A percentile compares a stretch with the other conserved stretches of the same genome.
phyloP scores from a whole-genome alignment of 192 early-diverging fungal species.

The Ambispora gerdemannii region DNA sequence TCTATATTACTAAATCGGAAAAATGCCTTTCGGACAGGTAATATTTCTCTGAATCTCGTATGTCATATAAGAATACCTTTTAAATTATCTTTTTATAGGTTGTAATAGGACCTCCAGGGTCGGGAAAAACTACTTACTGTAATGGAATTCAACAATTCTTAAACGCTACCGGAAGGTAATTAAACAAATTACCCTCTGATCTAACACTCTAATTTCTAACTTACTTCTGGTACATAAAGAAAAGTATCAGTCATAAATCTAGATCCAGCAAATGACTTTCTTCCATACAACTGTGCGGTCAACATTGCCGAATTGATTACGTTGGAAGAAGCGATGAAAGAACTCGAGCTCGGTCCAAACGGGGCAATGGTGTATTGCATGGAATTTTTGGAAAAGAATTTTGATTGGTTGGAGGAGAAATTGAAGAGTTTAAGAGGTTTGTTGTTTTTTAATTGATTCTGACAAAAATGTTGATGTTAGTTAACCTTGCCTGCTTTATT shows the following conservation, averaged over 20 bases:
- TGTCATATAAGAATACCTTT: neutral
- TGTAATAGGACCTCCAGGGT: slow-evolving; percentile 92
- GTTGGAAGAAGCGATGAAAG: slow-evolving; percentile 89
- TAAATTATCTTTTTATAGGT: slow-evolving; percentile 51
- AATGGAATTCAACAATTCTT: slow-evolving; percentile 85
- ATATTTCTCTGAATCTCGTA: neutral
- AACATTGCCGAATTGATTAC: slow-evolving; percentile 91
- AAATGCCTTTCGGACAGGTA: slow-evolving; percentile 34
- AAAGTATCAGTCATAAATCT: slow-evolving; percentile 91
- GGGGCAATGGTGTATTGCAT: slow-evolving; percentile 97
- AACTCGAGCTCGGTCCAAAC: slow-evolving; percentile 88
- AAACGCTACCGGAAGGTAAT: slow-evolving; percentile 66
- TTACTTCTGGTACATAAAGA: slow-evolving; percentile 36
- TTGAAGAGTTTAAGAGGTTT: slow-evolving; percentile 52
- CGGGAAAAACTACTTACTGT: slow-evolving; percentile 96
- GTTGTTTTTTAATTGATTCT: neutral
- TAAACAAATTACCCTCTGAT: neutral
- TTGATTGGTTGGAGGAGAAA: slow-evolving; percentile 86
- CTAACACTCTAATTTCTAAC: neutral
- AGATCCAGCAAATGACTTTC: slow-evolving; percentile 93
- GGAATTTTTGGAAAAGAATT: slow-evolving; percentile 88
- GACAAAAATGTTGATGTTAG: too few relatives aligned
- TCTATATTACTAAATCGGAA: too few relatives aligned
- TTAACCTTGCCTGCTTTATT: neutral
- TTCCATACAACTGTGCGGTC: slow-evolving; percentile 76